Evolutionary conservation across 2,329 filamentous ascomycete species (phyloP).

Genomic region (Phialocephala subalpina): DNA sequence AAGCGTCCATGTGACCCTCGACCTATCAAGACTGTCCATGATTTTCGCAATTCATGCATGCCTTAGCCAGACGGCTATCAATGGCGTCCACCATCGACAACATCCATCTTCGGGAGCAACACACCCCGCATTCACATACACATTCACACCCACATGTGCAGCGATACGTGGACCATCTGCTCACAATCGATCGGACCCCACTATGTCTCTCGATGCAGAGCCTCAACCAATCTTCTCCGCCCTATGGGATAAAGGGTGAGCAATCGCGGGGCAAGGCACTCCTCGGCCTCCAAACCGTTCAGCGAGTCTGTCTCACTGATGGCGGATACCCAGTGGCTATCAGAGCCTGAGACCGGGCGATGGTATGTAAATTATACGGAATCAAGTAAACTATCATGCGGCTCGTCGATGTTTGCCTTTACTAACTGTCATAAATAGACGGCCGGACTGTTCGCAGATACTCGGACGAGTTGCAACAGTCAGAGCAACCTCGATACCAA

Average conservation of each 20-base stretch:
- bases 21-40: conserved; percentile 11
- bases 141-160: conserved; percentile 9
- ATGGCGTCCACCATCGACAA: conserved; percentile 12
- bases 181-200: conserved; percentile 22
- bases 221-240: conserved; percentile 17
- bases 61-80: conserved; percentile 9
- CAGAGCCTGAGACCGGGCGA: conserved; percentile 21
- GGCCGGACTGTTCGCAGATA: conserved; percentile 7
- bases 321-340: conserved; percentile 14
- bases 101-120: background rate
- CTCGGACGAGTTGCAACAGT: background rate
- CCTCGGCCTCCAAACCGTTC: conserved; percentile 2
- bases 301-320: conserved; percentile 4
- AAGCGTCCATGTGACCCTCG: conserved; percentile 17
- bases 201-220: conserved; percentile 22
- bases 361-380: conserved; percentile 27
- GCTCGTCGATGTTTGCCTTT: no score
- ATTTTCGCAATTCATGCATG: conserved; percentile 17
- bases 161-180: background rate
- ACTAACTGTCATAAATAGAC: background rate
- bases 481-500: background rate
- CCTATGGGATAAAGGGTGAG: conserved; percentile 9
- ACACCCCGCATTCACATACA: conserved; percentile 12
- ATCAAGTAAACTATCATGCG: conserved; percentile 12
- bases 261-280: conserved; percentile 14